phyloP scores from a whole-genome alignment of 768 basidiomycete genomes.

The Termitomyces sp. region DNA sequence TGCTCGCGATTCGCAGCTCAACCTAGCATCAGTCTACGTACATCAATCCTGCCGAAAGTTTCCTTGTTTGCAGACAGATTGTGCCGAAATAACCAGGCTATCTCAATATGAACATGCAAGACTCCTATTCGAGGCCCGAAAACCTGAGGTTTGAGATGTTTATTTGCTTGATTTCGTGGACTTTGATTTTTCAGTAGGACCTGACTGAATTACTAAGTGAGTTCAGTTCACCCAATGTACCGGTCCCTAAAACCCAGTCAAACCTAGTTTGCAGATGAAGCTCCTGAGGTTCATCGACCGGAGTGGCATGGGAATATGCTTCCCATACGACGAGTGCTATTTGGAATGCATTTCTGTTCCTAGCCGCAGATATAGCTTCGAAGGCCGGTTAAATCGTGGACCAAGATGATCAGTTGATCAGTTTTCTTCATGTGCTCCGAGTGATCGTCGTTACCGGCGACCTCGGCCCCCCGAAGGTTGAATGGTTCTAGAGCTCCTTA shows the following conservation, averaged over 20 bases:
- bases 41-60: no score
- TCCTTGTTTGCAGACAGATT: no score
- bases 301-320: neutral
- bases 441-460: neutral
- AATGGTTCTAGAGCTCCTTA: neutral
- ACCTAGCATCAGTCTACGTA: no score
- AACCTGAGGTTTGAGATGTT: no score
- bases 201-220: no score
- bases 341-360: neutral
- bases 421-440: neutral
- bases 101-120: no score
- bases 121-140: neutral
- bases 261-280: neutral
- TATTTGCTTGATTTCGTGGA: neutral
- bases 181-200: neutral
- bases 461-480: neutral
- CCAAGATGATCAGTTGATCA: no score
- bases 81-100: no score
- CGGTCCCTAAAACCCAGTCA: no score
- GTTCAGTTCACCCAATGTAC: neutral
- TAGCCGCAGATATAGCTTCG: neutral
- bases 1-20: no score
- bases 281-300: neutral
- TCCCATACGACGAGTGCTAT: neutral
- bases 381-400: neutral